Base-by-base conservation (phyloP, 2,329 filamentous ascomycete species). In the Exophiala bonariae region DNA sequence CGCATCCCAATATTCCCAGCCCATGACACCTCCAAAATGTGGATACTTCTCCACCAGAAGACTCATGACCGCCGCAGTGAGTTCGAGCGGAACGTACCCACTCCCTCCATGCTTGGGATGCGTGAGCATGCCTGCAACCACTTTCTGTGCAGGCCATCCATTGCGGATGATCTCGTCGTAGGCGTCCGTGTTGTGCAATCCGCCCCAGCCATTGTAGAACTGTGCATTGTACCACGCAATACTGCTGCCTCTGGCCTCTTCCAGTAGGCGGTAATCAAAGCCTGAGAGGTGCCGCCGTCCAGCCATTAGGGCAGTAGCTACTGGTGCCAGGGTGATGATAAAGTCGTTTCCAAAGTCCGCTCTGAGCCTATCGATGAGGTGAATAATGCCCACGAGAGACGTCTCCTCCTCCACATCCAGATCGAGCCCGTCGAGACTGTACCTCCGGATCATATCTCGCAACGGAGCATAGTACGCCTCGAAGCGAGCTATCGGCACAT, bases 1-100 rank as follows among this genome's bases (percentile, higher is more conserved):
- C 45, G 85, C 81, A 71, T 95, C 95, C 71, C 92, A 96, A 65
- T 93, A 96, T 70, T 96, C 91, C 91, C 91, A 96, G 2, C 89
- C 89, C 83, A 93, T 93, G 5, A 96, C 83, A 1, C 91, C 91
- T 1, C 90, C 91, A 64, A 96, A 93, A 1, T 72, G 71, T 1
- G 80, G 79, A 59, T 87, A 87, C 49, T 75, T 75, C 28, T 79
- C 71, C 28, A 77, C 70, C 55, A 90, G 63, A 32, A 73, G 62
- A 22, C 74, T 73, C 35, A 89, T 64, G 16, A 85, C 80, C 14
- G 73, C 70, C 9, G 75, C 74, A 18, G 88, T 68, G 11, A 74
- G 65, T 36, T 79, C 74, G 47, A 81, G 77, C 1, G 79, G 74
- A 1, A 91, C 81, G 63, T 75, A 86, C 47, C 71, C 88, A 66